Evolutionary conservation across 306 rosid species (phyloP).

Genomic region (Cucumis melo): DNA sequence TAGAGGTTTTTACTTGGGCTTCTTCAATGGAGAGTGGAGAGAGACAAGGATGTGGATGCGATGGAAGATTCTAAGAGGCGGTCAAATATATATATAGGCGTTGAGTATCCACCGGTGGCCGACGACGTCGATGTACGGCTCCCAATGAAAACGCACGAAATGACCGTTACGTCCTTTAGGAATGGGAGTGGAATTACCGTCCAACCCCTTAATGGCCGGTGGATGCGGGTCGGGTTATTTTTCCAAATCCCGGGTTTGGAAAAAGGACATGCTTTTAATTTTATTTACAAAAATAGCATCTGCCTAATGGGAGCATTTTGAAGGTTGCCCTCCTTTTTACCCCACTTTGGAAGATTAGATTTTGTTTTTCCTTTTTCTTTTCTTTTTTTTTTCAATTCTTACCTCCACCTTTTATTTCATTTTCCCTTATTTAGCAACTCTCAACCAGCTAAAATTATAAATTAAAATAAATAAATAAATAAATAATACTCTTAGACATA

Average conservation of each 20-base stretch:
- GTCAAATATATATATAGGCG: background rate
- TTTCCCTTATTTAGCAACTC: background rate
- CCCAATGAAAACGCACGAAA: background rate
- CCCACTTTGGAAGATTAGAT: background rate
- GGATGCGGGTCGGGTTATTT: background rate
- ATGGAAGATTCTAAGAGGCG: background rate
- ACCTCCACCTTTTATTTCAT: background rate
- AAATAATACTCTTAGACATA: too few relatives aligned
- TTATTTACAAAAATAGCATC: background rate
- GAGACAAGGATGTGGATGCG: background rate
- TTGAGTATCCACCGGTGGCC: background rate
- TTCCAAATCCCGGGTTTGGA: background rate
- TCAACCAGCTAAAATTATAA: too few relatives aligned
- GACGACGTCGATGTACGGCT: background rate
- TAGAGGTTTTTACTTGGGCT: background rate
- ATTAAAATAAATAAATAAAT: too few relatives aligned
- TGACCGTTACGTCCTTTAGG: background rate
- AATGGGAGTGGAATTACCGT: background rate
- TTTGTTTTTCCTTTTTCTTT: background rate
- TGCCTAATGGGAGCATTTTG: background rate
- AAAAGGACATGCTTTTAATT: background rate
- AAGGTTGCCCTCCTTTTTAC: background rate
- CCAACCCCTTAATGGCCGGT: background rate
- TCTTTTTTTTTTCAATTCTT: background rate
- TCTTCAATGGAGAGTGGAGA: background rate